These are phyloP conservation scores for Tylopilus subfusipes DNA, from an alignment of 768 basidiomycete species.

Conservation along the genomic window DNA sequence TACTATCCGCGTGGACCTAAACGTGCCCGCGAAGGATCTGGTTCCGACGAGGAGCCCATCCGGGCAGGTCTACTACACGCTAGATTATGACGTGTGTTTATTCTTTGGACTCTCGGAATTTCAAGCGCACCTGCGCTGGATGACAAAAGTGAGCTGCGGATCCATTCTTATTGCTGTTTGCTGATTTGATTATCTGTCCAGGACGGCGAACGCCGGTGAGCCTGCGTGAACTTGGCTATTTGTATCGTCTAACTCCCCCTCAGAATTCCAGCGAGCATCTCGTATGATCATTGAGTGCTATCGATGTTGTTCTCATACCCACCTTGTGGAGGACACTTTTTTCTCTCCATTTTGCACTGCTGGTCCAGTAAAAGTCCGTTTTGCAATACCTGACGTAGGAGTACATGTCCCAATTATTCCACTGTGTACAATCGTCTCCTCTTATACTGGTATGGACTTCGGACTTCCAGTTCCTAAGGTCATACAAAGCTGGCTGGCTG, in stretches of 20 bases:
- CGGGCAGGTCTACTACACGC: background rate
- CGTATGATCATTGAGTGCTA: no score
- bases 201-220: background rate
- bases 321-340: no score
- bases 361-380: no score
- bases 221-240: background rate
- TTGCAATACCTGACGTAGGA: no score
- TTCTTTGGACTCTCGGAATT: slow-evolving; percentile 9
- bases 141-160: slow-evolving; percentile 1
- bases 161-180: background rate
- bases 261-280: background rate
- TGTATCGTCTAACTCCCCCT: background rate
- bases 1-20: slow-evolving; percentile 1
- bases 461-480: no score
- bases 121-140: slow-evolving; percentile 6
- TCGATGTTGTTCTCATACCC: no score
- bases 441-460: no score
- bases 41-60: background rate
- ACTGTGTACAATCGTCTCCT: no score
- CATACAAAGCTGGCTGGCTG: no score
- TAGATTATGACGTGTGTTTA: slow-evolving; percentile 12
- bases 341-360: no score
- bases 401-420: no score
- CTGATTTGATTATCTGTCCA: background rate
- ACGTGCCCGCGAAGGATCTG: background rate